Conservation (phyloP, 179 eudicot genomes). For the Pouteria campechiana region DNA sequence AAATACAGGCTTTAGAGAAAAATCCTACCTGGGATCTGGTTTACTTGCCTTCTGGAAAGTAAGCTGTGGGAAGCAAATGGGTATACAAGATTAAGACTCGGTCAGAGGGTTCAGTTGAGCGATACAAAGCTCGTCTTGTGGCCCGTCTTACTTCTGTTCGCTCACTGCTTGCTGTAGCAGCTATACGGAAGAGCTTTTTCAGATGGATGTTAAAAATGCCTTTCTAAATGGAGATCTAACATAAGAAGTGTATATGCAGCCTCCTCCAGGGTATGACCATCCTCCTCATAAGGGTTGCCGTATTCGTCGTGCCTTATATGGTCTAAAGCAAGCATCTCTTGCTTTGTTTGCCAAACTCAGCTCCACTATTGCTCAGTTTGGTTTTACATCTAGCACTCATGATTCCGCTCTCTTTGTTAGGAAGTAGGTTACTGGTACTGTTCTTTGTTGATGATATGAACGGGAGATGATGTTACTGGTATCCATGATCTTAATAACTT, state of each 20-base stretch:
- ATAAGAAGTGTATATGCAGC: background rate
- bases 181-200: background rate
- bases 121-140: background rate
- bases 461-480: background rate
- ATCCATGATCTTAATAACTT: background rate
- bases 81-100: constrained; percentile 1
- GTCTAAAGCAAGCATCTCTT: background rate
- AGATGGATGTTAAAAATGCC: too few species aligned
- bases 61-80: background rate
- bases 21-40: background rate
- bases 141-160: background rate
- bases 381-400: too few species aligned
- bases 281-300: background rate
- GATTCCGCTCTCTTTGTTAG: too few species aligned
- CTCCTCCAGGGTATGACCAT: background rate
- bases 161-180: background rate
- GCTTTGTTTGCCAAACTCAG: background rate
- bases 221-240: background rate
- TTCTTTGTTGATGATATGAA: too few species aligned
- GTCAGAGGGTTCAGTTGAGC: background rate
- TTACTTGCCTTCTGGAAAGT: background rate
- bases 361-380: background rate
- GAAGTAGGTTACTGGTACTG: too few species aligned
- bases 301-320: background rate
- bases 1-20: background rate